Evolutionary conservation across 2,329 filamentous ascomycete genomes (phyloP).

Genomic region (Trichoderma afroharzianum): DNA sequence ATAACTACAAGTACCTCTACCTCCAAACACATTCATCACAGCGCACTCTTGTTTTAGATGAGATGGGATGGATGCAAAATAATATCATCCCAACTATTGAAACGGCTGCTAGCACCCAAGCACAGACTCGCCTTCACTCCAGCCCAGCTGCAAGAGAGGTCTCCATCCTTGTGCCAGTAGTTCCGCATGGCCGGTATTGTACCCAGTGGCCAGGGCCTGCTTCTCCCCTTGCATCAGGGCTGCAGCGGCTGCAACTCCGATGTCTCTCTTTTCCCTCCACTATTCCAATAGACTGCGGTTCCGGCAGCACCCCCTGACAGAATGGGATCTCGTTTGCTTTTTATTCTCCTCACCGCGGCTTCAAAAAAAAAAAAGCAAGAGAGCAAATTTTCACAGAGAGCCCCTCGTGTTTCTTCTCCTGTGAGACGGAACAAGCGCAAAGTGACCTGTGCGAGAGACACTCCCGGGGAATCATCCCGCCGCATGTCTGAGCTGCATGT

Average conservation of each 20-base stretch:
- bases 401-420: background rate
- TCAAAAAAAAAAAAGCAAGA: background rate
- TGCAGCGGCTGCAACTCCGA: slow-evolving; percentile 3
- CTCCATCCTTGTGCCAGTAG: background rate
- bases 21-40: too few relatives aligned
- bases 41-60: background rate
- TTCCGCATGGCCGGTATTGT: slow-evolving; percentile 1
- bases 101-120: background rate
- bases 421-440: background rate
- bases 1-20: background rate
- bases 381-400: background rate
- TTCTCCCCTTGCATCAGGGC: slow-evolving; percentile 8
- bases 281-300: background rate
- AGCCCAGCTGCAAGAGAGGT: background rate
- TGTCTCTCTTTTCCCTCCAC: background rate
- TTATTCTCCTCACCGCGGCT: background rate
- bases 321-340: background rate
- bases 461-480: background rate
- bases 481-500: slow-evolving; percentile 14
- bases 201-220: background rate
- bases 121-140: background rate
- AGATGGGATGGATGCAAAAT: background rate
- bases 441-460: background rate
- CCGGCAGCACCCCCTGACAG: background rate
- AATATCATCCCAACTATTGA: background rate